Conservation (phyloP, 2,329 filamentous ascomycete species). For the Fusarium sp. region DNA sequence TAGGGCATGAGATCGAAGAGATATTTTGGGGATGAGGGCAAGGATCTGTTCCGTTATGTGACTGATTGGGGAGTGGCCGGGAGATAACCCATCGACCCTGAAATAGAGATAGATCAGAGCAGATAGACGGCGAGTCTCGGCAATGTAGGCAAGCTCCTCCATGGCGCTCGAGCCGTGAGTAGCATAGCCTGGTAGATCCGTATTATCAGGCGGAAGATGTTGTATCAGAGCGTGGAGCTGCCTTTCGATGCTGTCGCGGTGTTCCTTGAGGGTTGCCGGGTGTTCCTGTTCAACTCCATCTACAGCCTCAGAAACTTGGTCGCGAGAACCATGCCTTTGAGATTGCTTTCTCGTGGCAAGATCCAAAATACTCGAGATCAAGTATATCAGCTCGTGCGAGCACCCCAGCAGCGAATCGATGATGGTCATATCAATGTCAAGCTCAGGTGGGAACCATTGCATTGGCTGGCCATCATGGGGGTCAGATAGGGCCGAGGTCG, state of each 20-base stretch:
- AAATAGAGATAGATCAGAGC: neutral
- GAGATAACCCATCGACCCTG: neutral
- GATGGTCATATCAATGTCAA: neutral
- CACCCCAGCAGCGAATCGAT: neutral
- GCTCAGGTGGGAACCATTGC: neutral
- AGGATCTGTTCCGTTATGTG: neutral
- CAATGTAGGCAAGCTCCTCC: neutral
- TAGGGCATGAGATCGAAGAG: neutral
- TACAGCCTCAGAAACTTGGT: neutral
- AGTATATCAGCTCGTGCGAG: neutral
- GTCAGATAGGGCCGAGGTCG: neutral
- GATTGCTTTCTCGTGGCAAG: neutral
- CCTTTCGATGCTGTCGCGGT: neutral
- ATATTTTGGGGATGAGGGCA: neutral
- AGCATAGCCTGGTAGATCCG: neutral
- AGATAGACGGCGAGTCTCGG: neutral
- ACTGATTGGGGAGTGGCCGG: neutral
- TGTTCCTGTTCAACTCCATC: neutral
- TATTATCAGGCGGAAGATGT: neutral
- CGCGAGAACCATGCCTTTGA: neutral
- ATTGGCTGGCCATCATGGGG: neutral
- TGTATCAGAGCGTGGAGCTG: neutral
- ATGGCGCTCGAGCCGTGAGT: neutral
- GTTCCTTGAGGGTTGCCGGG: neutral
- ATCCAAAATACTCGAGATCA: neutral